Evolutionary conservation across 352 stramenopile species (phyloP).

Genomic region (Globisporangium yorkense): DNA sequence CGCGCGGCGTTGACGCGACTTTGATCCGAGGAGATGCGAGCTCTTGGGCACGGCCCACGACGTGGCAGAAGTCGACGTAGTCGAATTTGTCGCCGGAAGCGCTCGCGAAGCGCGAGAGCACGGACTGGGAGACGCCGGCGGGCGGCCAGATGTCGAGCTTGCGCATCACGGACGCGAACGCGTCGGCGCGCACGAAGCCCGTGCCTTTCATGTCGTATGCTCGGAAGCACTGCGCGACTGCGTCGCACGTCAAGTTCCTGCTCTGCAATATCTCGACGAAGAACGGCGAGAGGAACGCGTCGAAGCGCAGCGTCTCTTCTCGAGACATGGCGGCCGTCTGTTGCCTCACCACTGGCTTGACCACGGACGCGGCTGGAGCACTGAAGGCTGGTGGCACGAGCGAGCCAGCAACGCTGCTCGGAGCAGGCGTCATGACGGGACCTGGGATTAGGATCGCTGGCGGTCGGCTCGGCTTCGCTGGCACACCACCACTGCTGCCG

Average conservation of each 20-base stretch:
- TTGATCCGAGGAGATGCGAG: background rate
- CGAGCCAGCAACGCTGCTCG: background rate
- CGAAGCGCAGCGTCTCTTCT: constrained; percentile 38
- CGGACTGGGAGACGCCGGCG: constrained; percentile 29
- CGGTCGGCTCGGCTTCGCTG: background rate
- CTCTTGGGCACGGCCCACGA: constrained; percentile 12
- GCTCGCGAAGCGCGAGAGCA: constrained; percentile 42
- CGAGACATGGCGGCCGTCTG: constrained; percentile 13
- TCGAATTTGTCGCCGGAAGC: constrained; percentile 52
- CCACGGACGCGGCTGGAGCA: background rate
- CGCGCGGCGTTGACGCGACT: background rate
- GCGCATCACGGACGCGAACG: constrained; percentile 54
- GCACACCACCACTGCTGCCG: background rate
- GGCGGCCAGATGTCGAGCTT: constrained; percentile 52
- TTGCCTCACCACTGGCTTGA: background rate
- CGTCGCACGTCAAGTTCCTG: constrained; percentile 21
- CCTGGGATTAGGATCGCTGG: constrained; percentile 2
- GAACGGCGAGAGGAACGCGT: constrained; percentile 37
- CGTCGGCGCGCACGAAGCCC: constrained; percentile 60
- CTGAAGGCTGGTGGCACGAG: background rate
- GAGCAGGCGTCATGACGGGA: background rate
- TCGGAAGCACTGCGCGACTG: constrained; percentile 35
- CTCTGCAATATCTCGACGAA: constrained; percentile 47
- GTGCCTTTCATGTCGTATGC: constrained; percentile 53
- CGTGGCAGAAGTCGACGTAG: constrained; percentile 67